Evolutionary conservation across 306 rosid genomes (phyloP), one percentile per base, ranked within the genome.

Genomic region (Sicyos edulis): DNA sequence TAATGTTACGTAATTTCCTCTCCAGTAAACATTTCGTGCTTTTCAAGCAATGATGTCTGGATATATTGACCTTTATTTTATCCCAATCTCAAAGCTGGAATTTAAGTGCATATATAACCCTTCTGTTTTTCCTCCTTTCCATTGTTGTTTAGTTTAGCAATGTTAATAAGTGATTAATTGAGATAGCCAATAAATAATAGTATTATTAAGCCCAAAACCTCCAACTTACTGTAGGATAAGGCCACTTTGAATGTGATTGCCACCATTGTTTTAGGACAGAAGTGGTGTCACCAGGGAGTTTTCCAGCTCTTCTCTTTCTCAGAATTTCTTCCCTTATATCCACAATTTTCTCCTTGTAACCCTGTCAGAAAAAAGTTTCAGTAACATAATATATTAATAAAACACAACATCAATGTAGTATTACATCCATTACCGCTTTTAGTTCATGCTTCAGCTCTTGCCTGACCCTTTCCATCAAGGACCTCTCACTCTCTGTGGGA

Each of bases 221-320:
- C 7, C 56, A 78, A 83, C 88, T 84, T 85, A 93, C 99, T 0
- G 99, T 93, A 44, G 99, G 99, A 79, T 93, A 93, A 67, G 97
- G 99, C 99, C 99, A 93, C 76, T 91, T 91, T 34, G 97, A 78
- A 82, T 93, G 99, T 75, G 97, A 83, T 76, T 88, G 91, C 99
- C 99, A 93, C 99, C 99, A 93, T 76, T 88, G 78, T 79, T 93
- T 93, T 22, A 93, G 84, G 49, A 93, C 99, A 15, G 99, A 93
- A 76, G 99, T 93, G 1, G 99, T 93, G 84, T 93, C 96, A 16
- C 99, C 96, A 6, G 99, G 99, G 85, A 91, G 99, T 75, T 93
- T 93, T 77, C 99, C 99, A 1, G 99, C 99, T 82, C 99, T 87
- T 78, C 99, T 93, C 91, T 93, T 93, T 71, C 99, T 88, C 80